These are phyloP conservation scores for Acer campestre DNA, from an alignment of 345 rosid species.

Conservation along the genomic window DNA sequence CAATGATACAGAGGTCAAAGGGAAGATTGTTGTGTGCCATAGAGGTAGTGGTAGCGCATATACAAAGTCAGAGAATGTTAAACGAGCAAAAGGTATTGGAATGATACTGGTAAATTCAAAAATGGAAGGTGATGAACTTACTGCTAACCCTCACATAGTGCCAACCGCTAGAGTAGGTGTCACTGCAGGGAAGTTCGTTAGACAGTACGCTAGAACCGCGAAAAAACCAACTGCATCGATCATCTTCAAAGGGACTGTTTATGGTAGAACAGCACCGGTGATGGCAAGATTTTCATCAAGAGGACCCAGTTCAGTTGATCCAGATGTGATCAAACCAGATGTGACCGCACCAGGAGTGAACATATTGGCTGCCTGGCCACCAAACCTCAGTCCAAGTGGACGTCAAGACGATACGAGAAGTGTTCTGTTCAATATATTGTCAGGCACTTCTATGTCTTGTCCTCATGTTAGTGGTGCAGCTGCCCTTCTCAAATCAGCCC, in stretches of 20 bases:
- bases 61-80: constrained; percentile 39
- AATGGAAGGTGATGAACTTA: constrained; percentile 60
- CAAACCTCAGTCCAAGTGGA: constrained; percentile 43
- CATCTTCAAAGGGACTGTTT: constrained; percentile 55
- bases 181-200: constrained; percentile 41
- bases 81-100: constrained; percentile 60
- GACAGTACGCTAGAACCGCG: constrained; percentile 40
- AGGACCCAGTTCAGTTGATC: constrained; percentile 64
- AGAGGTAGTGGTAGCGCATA: constrained; percentile 19
- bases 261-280: constrained; percentile 58
- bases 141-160: constrained; percentile 56
- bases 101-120: constrained; percentile 56
- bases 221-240: constrained; percentile 53
- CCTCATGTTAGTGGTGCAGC: too few relatives aligned
- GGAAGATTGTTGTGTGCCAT: constrained; percentile 46
- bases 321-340: constrained; percentile 70
- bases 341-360: constrained; percentile 76
- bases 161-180: constrained; percentile 59
- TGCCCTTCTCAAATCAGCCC: too few relatives aligned
- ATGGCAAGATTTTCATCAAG: constrained; percentile 80
- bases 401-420: constrained; percentile 55
- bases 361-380: constrained; percentile 81
- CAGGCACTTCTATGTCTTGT: too few relatives aligned
- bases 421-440: too few relatives aligned
- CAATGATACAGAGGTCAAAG: constrained; percentile 31